A percentile compares a stretch with the other conserved stretches of the same genome.
Evolutionary conservation across 805 yeast species (phyloP).

Genomic region (Metschnikowia continentalis): DNA sequence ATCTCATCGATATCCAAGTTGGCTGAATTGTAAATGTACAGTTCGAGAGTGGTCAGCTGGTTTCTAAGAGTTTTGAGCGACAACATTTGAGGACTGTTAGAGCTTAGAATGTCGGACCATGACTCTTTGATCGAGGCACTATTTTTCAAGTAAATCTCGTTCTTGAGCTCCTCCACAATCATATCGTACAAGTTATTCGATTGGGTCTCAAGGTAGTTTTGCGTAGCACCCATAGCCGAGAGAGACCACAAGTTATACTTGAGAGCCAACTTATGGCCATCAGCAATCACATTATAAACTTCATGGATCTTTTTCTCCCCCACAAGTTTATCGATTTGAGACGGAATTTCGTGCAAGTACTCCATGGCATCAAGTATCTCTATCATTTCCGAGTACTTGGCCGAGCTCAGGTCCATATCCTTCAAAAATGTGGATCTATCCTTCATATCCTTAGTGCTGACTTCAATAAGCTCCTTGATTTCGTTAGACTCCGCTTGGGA

Average conservation of each 20-base stretch:
- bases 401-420: constrained; percentile 62
- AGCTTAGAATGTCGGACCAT: constrained; percentile 16
- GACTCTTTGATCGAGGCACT: constrained; percentile 10
- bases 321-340: constrained; percentile 60
- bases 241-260: constrained; percentile 54
- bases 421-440: constrained; percentile 52
- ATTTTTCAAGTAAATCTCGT: constrained; percentile 57
- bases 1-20: constrained; percentile 53
- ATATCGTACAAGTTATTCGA: constrained; percentile 61
- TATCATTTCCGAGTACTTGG: constrained; percentile 62
- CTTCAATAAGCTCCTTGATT: constrained; percentile 46
- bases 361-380: constrained; percentile 67
- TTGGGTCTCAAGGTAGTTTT: constrained; percentile 51
- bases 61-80: constrained; percentile 32
- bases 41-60: constrained; percentile 44
- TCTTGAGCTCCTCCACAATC: constrained; percentile 71
- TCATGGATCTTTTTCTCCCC: constrained; percentile 64
- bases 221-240: constrained; percentile 48
- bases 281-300: constrained; percentile 53
- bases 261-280: constrained; percentile 43
- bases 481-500: constrained; percentile 56
- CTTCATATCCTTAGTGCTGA: constrained; percentile 48
- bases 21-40: constrained; percentile 51
- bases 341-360: constrained; percentile 54
- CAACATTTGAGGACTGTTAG: constrained; percentile 34